These are phyloP conservation scores for Ambrosia artemisiifolia DNA, from an alignment of 129 eudicot genomes.

Conservation along the genomic window DNA sequence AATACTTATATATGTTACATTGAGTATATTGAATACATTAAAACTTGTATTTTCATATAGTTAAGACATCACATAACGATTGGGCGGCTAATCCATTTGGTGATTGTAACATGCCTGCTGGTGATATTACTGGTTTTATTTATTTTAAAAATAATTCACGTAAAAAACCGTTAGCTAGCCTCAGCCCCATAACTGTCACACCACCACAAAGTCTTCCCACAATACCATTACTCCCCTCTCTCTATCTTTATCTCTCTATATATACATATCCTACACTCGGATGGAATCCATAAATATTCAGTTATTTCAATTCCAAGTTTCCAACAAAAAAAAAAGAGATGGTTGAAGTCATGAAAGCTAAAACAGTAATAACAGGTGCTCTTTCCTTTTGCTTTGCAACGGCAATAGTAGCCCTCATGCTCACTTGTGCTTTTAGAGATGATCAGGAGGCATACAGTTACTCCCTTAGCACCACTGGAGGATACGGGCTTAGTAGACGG, in stretches of 20 bases:
- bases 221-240: background rate
- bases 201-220: slow-evolving; percentile 8
- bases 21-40: no score
- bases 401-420: slow-evolving; percentile 25
- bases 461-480: slow-evolving; percentile 17
- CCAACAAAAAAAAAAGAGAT: background rate
- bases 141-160: no score
- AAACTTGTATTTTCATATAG: no score
- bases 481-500: slow-evolving; percentile 2
- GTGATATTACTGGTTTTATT: no score
- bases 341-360: slow-evolving; percentile 26
- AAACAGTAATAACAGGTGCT: slow-evolving; percentile 29
- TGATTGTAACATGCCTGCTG: no score
- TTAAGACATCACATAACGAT: no score
- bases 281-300: background rate
- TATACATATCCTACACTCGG: background rate
- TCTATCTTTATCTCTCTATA: background rate
- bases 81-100: no score
- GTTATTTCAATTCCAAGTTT: slow-evolving; percentile 5
- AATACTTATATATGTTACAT: no score
- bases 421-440: slow-evolving; percentile 29
- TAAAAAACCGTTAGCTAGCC: background rate
- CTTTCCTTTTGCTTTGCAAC: slow-evolving; percentile 31
- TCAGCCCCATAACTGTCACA: background rate
- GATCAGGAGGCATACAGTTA: background rate